Evolutionary conservation across 2,329 filamentous ascomycete genomes (phyloP), one percentile per base, ranked within the genome.

Genomic region (Corynespora cassiicola): DNA sequence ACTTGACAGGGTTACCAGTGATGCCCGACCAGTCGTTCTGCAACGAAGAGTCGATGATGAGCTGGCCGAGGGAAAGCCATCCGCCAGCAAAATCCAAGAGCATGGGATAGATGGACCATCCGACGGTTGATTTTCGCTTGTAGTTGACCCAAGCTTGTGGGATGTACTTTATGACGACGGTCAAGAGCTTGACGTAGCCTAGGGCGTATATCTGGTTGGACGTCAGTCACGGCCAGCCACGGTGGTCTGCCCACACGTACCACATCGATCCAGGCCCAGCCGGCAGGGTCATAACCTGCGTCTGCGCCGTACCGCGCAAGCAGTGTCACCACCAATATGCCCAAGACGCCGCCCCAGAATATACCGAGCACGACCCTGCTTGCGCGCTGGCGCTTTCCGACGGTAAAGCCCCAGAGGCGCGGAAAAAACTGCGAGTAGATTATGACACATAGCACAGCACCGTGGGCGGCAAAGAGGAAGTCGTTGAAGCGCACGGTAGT

Each of bases 401-500:
- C 80, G 26, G 80, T 74, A 62, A 95, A 95, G 0, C 85, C 82
- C 91, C 92, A 97, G 8, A 90, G 67, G 2, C 61, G 55, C 3
- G 84, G 80, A 54, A 79, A 82, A 58, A 95, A 87, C 68, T 96
- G 92, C 31, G 83, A 87, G 45, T 87, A 85, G n/a, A 84, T 82
- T 38, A 96, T 65, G 27, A 81, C 56, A 54, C 85, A 89, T 47
- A 95, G 72, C 7, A 90, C 47, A 11, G 90, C 75, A 21, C 87
- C 92, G 71, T 97, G 91, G 3, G 82, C 74, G 11, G 91, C 90
- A 66, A 97, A 97, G 10, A 84, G 81, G 42, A 97, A 79, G 71
- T 99, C 94, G 71, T 97, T 97, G 70, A 89, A 81, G 38, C 87
- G 83, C 19, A 96, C 91, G 1, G 91, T 94, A 3, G 92, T 90